A percentile compares a stretch with the other conserved stretches of the same genome.
phyloP scores from a whole-genome alignment of 495 filamentous ascomycete genomes.

The Chaetomium tenue region DNA sequence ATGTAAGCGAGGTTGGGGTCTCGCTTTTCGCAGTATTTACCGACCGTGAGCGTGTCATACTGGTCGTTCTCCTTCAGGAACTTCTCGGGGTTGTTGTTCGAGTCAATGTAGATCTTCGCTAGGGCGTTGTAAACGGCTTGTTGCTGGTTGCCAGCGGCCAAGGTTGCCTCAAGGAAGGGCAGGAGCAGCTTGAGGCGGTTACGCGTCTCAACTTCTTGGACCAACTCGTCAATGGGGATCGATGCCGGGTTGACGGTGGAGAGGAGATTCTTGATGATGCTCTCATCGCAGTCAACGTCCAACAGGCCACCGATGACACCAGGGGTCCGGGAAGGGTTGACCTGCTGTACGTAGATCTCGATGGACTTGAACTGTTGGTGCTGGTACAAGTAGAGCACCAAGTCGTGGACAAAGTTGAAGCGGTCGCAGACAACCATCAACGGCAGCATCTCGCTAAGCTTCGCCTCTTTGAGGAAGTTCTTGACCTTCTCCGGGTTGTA shows the following conservation, averaged over 20 bases:
- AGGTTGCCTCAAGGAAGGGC: constrained; percentile 92
- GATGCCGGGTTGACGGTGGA: constrained; percentile 76
- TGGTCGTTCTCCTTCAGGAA: constrained; percentile 98
- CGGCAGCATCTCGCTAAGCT: constrained; percentile 86
- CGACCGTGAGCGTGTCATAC: constrained; percentile 89
- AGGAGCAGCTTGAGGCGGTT: constrained; percentile 95
- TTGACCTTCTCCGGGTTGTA: constrained; percentile 98
- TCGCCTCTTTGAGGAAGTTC: constrained; percentile 98
- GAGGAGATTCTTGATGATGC: constrained; percentile 91
- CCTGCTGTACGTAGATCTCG: constrained; percentile 97
- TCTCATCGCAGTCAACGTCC: constrained; percentile 96
- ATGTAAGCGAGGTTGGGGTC: constrained; percentile 97
- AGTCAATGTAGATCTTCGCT: constrained; percentile 99
- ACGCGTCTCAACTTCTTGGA: constrained; percentile 88
- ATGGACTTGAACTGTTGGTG: constrained; percentile 99
- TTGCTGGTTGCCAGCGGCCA: constrained; percentile 91
- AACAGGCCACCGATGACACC: constrained; percentile 93
- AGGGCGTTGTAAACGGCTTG: constrained; percentile 97
- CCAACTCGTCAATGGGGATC: constrained; percentile 94
- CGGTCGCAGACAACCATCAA: constrained; percentile 98
- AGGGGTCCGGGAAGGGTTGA: constrained; percentile 91
- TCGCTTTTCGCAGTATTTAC: constrained; percentile 98
- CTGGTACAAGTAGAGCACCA: constrained; percentile 96
- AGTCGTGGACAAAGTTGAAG: constrained; percentile 96
- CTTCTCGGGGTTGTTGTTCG: constrained; percentile 97